These are phyloP conservation scores for Ascochyta pisi DNA, from an alignment of 2,329 filamentous ascomycete species.

Conservation along the genomic window DNA sequence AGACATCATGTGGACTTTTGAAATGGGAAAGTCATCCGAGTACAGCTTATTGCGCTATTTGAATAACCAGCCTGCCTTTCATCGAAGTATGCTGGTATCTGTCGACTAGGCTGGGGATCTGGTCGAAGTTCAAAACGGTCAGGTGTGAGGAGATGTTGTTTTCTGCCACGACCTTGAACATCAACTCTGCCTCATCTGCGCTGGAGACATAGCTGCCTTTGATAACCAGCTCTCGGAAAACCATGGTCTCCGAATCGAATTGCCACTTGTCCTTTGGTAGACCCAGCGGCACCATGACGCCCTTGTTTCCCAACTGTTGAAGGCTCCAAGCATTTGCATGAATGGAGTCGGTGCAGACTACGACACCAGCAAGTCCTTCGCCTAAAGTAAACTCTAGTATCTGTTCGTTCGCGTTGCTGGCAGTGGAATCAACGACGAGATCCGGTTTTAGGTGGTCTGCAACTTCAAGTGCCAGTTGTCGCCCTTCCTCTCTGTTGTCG, in stretches of 20 bases:
- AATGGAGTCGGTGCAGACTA: constrained; percentile 37
- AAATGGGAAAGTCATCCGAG: too few species aligned
- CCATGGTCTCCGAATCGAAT: constrained; percentile 34
- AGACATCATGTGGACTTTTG: too few species aligned
- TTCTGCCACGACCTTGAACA: constrained; percentile 33
- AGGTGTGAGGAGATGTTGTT: constrained; percentile 31
- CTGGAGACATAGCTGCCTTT: constrained; percentile 36
- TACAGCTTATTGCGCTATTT: constrained; percentile 15
- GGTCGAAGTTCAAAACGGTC: constrained; percentile 28
- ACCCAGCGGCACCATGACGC: constrained; percentile 34
- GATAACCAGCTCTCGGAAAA: constrained; percentile 35
- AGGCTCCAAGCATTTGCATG: constrained; percentile 34
- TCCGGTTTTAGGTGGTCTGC: constrained; percentile 27
- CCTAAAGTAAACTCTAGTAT: constrained; percentile 26
- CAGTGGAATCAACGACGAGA: constrained; percentile 25
- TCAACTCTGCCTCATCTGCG: constrained; percentile 31
- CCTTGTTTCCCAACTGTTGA: constrained; percentile 30
- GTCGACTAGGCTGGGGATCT: constrained; percentile 30
- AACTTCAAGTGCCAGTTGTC: constrained; percentile 27
- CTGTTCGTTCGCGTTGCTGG: constrained; percentile 20
- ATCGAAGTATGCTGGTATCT: constrained; percentile 28
- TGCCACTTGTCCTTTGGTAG: constrained; percentile 35
- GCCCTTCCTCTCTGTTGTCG: constrained; percentile 34
- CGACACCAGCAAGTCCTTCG: constrained; percentile 34
- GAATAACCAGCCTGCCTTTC: constrained; percentile 35